A percentile compares a stretch with the other conserved stretches of the same genome.
Conservation (phyloP, 805 yeast genomes). For the Metschnikowia gelsemii region DNA sequence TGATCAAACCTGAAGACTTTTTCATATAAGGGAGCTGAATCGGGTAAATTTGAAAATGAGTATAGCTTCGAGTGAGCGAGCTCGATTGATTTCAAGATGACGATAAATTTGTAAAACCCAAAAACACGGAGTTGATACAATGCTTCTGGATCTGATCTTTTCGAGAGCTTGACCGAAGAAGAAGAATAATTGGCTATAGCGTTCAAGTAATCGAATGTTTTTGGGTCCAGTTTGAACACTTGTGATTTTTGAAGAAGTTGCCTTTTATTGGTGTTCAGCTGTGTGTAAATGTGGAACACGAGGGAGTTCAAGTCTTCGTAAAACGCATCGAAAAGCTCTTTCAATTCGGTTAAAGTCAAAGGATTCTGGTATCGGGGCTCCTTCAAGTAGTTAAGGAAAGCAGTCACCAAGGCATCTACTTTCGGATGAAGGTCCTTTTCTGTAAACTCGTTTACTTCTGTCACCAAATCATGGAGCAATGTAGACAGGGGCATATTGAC, state of each 20-base stretch:
- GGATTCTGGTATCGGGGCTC: conserved; percentile 47
- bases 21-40: conserved; percentile 34
- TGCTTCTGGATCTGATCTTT: conserved; percentile 38
- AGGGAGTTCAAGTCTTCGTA: conserved; percentile 40
- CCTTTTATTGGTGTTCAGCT: conserved; percentile 40
- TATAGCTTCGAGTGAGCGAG: conserved; percentile 34
- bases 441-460: conserved; percentile 23
- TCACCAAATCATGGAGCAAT: conserved; percentile 18
- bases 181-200: conserved; percentile 43
- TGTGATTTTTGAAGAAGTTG: conserved; percentile 33
- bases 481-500: conserved; percentile 5
- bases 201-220: conserved; percentile 38
- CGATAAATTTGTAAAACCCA: conserved; percentile 40
- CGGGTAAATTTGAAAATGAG: conserved; percentile 26
- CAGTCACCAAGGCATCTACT: conserved; percentile 26
- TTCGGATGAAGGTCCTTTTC: conserved; percentile 28
- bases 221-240: conserved; percentile 30
- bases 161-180: conserved; percentile 36
- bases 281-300: conserved; percentile 34
- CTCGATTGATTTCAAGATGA: conserved; percentile 35
- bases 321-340: conserved; percentile 33
- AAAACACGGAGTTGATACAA: conserved; percentile 40
- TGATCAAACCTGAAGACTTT: conserved; percentile 41
- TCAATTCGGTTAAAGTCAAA: conserved; percentile 35
- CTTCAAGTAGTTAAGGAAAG: conserved; percentile 36